A percentile compares a stretch with the other conserved stretches of the same genome.
These are phyloP conservation scores for Venturia pyrina DNA, from an alignment of 2,329 filamentous ascomycete genomes.

Conservation along the genomic window DNA sequence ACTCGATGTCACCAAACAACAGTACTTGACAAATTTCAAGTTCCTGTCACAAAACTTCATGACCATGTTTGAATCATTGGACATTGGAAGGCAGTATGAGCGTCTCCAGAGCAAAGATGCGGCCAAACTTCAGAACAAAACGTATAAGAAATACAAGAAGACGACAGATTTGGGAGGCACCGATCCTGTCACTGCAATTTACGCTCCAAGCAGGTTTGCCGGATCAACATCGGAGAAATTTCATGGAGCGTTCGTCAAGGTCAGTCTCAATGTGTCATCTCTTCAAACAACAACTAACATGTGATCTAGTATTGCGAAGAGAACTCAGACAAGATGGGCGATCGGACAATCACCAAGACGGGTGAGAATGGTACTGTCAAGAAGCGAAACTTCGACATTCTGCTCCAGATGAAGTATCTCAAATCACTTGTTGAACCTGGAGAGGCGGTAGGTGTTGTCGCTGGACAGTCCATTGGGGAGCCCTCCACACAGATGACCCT, in stretches of 20 bases:
- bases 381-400: conserved; percentile 64
- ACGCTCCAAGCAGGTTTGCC: conserved; percentile 65
- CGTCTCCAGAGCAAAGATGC: conserved; percentile 59
- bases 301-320: conserved; percentile 58
- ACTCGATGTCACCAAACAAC: conserved; percentile 86
- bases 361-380: conserved; percentile 39
- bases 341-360: conserved; percentile 50
- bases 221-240: conserved; percentile 89
- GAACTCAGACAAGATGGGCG: conserved; percentile 47
- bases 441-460: conserved; percentile 93
- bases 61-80: conserved; percentile 33
- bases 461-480: conserved; percentile 92
- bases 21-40: conserved; percentile 79
- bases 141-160: background rate
- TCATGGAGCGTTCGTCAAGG: conserved; percentile 55
- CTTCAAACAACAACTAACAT: background rate
- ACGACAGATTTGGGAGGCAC: conserved; percentile 32
- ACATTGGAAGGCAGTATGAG: conserved; percentile 29
- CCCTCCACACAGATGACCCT: conserved; percentile 98
- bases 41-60: conserved; percentile 77
- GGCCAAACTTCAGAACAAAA: conserved; percentile 46
- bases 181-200: conserved; percentile 65
- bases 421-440: conserved; percentile 87
- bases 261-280: conserved; percentile 22
- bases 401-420: conserved; percentile 88